Conservation (phyloP, 2,329 filamentous ascomycete genomes). For the Fusarium hostae region DNA sequence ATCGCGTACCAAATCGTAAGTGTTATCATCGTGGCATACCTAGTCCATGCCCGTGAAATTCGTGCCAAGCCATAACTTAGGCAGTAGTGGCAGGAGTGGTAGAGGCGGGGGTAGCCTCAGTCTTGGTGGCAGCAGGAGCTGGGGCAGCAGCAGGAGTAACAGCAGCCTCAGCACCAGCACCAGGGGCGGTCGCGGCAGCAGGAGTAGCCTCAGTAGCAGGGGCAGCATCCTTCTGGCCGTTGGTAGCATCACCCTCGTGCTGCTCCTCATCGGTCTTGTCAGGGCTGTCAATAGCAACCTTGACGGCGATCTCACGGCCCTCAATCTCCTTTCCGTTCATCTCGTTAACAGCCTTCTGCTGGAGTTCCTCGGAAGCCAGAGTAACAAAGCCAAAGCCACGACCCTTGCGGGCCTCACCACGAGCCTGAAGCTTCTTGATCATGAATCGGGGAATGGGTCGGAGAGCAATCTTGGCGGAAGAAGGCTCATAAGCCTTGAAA, state of each 20-base stretch:
- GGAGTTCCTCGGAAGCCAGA: slow-evolving; percentile 91
- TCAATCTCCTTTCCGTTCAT: slow-evolving; percentile 99
- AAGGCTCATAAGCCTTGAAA: slow-evolving; percentile 90
- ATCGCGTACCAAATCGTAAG: slow-evolving; percentile 55
- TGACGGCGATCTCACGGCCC: slow-evolving; percentile 98
- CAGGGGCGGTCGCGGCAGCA: slow-evolving; percentile 35
- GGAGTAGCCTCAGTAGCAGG: slow-evolving; percentile 45
- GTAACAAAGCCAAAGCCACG: slow-evolving; percentile 99
- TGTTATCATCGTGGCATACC: slow-evolving; percentile 47
- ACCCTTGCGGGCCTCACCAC: slow-evolving; percentile 97
- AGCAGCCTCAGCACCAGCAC: slow-evolving; percentile 40
- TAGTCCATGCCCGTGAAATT: slow-evolving; percentile 42
- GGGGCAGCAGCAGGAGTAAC: slow-evolving; percentile 44
- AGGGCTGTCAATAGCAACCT: slow-evolving; percentile 99
- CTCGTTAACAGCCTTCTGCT: slow-evolving; percentile 95
- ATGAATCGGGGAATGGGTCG: slow-evolving; percentile 99
- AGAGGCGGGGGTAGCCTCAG: slow-evolving; percentile 43
- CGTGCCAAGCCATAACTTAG: slow-evolving; percentile 45
- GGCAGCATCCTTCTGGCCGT: slow-evolving; percentile 54
- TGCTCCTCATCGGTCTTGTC: slow-evolving; percentile 92
- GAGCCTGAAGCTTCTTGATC: slow-evolving; percentile 99
- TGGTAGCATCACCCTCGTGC: slow-evolving; percentile 57
- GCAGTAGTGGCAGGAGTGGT: slow-evolving; percentile 46
- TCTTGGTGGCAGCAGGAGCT: slow-evolving; percentile 7
- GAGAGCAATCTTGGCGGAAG: slow-evolving; percentile 97